These are phyloP conservation scores for Linum usitatissimum DNA, from an alignment of 345 rosid genomes.

Conservation along the genomic window DNA sequence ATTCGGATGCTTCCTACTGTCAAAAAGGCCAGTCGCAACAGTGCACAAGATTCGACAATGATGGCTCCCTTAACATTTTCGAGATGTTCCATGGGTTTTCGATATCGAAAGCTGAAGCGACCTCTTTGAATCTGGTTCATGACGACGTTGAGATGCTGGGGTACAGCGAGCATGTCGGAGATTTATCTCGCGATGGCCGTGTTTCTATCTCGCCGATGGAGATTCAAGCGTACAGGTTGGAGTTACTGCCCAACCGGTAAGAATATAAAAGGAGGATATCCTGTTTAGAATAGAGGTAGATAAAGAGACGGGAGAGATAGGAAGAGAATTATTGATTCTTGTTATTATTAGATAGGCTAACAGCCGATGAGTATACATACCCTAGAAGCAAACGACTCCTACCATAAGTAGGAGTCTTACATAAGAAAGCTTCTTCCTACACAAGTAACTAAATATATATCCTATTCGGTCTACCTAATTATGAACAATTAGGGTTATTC, in stretches of 20 bases:
- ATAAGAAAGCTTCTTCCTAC: no score
- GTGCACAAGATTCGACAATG: constrained; percentile 49
- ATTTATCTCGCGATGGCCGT: constrained; percentile 49
- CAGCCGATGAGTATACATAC: no score
- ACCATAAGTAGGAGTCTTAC: no score
- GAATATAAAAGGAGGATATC: background rate
- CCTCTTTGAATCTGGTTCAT: constrained; percentile 84
- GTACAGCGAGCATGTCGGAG: constrained; percentile 45
- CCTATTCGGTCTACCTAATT: no score
- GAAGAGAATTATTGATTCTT: no score
- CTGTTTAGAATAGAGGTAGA: no score
- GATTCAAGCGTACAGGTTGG: constrained; percentile 87
- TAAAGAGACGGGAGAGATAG: no score
- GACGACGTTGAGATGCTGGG: constrained; percentile 71
- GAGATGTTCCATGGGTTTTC: constrained; percentile 63
- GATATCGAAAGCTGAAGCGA: constrained; percentile 49
- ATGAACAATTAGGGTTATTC: no score
- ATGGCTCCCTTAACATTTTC: constrained; percentile 58
- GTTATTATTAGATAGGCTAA: no score
- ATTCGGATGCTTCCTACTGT: constrained; percentile 71
- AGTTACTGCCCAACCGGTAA: constrained; percentile 39
- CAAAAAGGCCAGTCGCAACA: constrained; percentile 37
- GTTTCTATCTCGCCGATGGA: constrained; percentile 78
- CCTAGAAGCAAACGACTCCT: no score
- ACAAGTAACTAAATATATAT: no score